A percentile compares a stretch with the other conserved stretches of the same genome.
Evolutionary conservation across 805 yeast species (phyloP).

Genomic region (Kodamaea neixiangensis): DNA sequence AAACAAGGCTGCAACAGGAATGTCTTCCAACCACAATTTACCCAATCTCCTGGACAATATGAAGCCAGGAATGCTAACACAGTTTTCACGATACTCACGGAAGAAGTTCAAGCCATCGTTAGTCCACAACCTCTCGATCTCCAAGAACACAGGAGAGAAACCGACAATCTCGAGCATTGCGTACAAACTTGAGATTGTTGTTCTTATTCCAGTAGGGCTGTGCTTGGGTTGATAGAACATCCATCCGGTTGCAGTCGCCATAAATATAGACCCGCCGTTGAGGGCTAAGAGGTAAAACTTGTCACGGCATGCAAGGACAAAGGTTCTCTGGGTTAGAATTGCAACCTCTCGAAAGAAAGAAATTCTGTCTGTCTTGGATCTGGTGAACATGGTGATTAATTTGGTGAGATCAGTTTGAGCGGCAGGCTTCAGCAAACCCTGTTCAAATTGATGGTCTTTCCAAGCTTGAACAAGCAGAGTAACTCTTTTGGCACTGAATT

Average conservation of each 20-base stretch:
- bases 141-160: slow-evolving; percentile 27
- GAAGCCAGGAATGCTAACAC: slow-evolving; percentile 26
- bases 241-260: slow-evolving; percentile 25
- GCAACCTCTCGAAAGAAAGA: slow-evolving; percentile 21
- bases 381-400: slow-evolving; percentile 14
- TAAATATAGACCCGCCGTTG: slow-evolving; percentile 21
- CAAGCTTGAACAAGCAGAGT: slow-evolving; percentile 27
- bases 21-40: slow-evolving; percentile 24
- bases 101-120: slow-evolving; percentile 25
- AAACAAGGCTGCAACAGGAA: slow-evolving; percentile 24
- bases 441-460: slow-evolving; percentile 11
- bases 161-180: slow-evolving; percentile 26
- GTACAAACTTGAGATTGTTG: slow-evolving; percentile 24
- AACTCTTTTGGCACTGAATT: slow-evolving; percentile 24
- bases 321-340: slow-evolving; percentile 22
- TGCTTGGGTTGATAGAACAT: slow-evolving; percentile 23
- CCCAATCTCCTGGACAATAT: slow-evolving; percentile 25
- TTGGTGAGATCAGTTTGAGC: background rate
- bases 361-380: slow-evolving; percentile 17
- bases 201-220: slow-evolving; percentile 24
- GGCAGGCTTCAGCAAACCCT: background rate
- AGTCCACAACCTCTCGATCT: slow-evolving; percentile 25
- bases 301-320: slow-evolving; percentile 22
- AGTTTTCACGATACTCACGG: slow-evolving; percentile 26
- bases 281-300: slow-evolving; percentile 21